Evolutionary conservation across 2,329 filamentous ascomycete species (phyloP), one percentile per base, ranked within the genome.

Genomic region (Beauveria australis): DNA sequence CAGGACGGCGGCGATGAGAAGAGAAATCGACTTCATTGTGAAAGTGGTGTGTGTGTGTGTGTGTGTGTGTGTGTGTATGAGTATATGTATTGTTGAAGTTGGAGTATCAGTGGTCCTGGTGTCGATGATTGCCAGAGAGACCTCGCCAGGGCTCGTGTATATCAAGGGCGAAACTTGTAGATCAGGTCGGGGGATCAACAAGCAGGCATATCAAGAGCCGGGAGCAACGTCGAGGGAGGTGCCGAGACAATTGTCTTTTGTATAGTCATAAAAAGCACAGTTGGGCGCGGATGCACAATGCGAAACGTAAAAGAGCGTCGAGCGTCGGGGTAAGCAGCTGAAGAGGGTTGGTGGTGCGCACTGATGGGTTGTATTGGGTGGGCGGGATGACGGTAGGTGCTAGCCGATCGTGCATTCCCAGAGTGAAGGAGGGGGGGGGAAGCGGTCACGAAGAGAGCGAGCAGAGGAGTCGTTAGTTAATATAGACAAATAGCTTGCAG

Each of bases 11-110:
- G 65, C 64, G 19, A 65, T 62, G 43, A 66, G 47, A 43, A 66
- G 59, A 62, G 48, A 49, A 64, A 61, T 33, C 22, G 64, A 67
- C 62, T 67, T 68, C 67, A 70, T 68, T 14, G 19, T 40, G 30
- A 5, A 22, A 19, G 26, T n/a, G 40, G 18, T 22, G 9, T 49
- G n/a, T 24, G 30, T 48, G 7, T 48, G 22, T 49, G n/a, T 24
- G 30, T 48, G 7, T 48, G 22, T 56, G 46, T 44, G 2, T 22
- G 2, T 24, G 30, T 48, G 7, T 48, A 33, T 55, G 30, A 3
- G 14, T 37, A 37, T 37, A 37, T 56, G 46, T 44, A 2, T 22
- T 2, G 46, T 26, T 24, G 0, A 43, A 19, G 18, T 16, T 8
- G 18, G 26, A 33, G 10, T 28, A 19, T 33, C 3, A n/a, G n/a